These are phyloP conservation scores for Hypoxylon subgilvum DNA, from an alignment of 495 filamentous ascomycete genomes.

Conservation along the genomic window DNA sequence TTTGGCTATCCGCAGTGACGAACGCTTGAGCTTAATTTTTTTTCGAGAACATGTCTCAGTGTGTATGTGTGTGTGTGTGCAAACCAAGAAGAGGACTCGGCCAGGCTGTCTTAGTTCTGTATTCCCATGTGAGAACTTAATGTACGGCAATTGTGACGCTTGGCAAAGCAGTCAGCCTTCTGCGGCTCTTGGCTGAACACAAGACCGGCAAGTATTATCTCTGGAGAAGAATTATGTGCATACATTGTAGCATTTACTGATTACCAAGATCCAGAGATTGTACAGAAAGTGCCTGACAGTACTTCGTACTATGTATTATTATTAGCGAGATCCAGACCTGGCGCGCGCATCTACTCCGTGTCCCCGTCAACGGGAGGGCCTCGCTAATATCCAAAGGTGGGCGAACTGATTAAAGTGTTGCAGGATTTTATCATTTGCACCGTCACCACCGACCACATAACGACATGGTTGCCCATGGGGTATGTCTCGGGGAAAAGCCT, in stretches of 20 bases:
- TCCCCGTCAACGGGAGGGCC: conserved; percentile 8
- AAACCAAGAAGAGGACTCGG: conserved; percentile 18
- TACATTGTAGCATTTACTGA: conserved; percentile 23
- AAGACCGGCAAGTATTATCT: conserved; percentile 35
- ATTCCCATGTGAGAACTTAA: conserved; percentile 15
- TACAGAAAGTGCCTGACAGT: no score
- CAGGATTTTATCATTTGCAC: conserved; percentile 30
- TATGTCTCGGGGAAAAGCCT: conserved; percentile 32
- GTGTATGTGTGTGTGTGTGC: conserved; percentile 13
- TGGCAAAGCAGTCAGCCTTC: conserved; percentile 40
- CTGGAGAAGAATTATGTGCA: conserved; percentile 2
- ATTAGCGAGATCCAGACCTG: conserved; percentile 26
- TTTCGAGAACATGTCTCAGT: conserved; percentile 10
- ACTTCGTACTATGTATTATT: no score
- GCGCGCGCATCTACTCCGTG: conserved; percentile 5
- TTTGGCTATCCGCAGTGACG: conserved; percentile 2
- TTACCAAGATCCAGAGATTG: conserved; percentile 27
- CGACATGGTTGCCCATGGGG: conserved; percentile 36
- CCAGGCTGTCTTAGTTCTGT: conserved; percentile 15
- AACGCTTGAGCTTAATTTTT: conserved; percentile 1
- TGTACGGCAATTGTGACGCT: conserved; percentile 32
- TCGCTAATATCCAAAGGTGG: conserved; percentile 12
- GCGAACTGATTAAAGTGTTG: conserved; percentile 10
- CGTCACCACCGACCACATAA: conserved; percentile 17
- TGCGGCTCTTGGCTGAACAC: conserved; percentile 39